Evolutionary conservation across 495 filamentous ascomycete species (phyloP).

Genomic region (Xylaria venustula): DNA sequence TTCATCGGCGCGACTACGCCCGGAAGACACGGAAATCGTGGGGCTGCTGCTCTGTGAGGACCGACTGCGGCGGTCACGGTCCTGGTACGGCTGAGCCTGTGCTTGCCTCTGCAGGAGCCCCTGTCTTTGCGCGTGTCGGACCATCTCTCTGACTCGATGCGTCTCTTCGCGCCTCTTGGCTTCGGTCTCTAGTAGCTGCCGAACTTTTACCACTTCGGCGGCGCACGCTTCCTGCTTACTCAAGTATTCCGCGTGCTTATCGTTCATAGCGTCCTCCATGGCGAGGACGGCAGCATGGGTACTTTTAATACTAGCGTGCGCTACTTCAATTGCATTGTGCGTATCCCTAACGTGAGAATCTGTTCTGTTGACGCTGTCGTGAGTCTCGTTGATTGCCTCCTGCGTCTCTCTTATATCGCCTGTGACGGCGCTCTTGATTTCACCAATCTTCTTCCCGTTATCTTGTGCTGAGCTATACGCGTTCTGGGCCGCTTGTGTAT

Average conservation of each 20-base stretch:
- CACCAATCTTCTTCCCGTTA: conserved; percentile 22
- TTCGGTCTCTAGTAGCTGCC: conserved; percentile 24
- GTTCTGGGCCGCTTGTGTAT: background rate
- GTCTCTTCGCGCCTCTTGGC: conserved; percentile 23
- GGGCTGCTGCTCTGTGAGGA: conserved; percentile 16
- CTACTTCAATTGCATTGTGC: conserved; percentile 16
- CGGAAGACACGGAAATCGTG: background rate
- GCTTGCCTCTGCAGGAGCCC: conserved; percentile 17
- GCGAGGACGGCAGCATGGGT: conserved; percentile 9
- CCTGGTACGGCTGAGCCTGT: conserved; percentile 12
- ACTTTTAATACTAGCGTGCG: conserved; percentile 16
- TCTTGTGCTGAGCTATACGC: conserved; percentile 7
- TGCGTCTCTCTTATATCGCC: conserved; percentile 16
- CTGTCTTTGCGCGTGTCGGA: conserved; percentile 25
- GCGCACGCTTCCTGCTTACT: conserved; percentile 23
- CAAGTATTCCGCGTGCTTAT: conserved; percentile 18
- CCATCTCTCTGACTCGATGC: conserved; percentile 17
- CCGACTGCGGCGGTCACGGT: background rate
- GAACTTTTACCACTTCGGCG: conserved; percentile 23
- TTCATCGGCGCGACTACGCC: background rate
- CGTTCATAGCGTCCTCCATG: conserved; percentile 20
- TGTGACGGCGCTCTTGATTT: conserved; percentile 15
- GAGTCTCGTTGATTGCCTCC: conserved; percentile 18
- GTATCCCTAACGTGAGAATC: conserved; percentile 10
- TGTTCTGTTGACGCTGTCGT: conserved; percentile 7